These are phyloP conservation scores for Jatropha multifida DNA, from an alignment of 441 rosid species.

Conservation along the genomic window DNA sequence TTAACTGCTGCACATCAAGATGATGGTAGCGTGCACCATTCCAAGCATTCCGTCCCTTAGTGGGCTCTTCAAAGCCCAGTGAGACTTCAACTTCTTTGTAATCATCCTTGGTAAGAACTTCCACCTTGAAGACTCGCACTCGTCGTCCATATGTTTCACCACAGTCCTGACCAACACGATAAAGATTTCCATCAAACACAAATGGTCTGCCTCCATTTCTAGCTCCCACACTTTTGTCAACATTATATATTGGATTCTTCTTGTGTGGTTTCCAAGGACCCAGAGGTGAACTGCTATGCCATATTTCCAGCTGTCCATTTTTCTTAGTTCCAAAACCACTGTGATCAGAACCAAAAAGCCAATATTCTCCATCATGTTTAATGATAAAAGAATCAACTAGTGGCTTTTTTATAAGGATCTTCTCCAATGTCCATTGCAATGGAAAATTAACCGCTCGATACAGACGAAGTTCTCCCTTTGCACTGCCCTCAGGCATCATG, in stretches of 20 bases:
- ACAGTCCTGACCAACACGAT: constrained; percentile 93
- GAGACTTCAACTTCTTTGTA: constrained; percentile 81
- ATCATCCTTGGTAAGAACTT: constrained; percentile 57
- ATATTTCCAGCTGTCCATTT: constrained; percentile 86
- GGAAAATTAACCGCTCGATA: constrained; percentile 84
- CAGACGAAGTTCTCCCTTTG: constrained; percentile 67
- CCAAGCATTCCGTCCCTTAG: constrained; percentile 78
- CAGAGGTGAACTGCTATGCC: constrained; percentile 80
- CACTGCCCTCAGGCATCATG: constrained; percentile 92
- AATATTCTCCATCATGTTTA: constrained; percentile 58
- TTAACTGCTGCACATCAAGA: constrained; percentile 71
- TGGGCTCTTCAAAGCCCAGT: constrained; percentile 41
- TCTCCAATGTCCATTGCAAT: constrained; percentile 71
- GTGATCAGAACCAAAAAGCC: constrained; percentile 92
- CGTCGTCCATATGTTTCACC: constrained; percentile 80
- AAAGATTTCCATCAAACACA: constrained; percentile 60
- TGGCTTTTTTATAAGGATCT: constrained; percentile 66
- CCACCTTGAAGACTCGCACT: constrained; percentile 61
- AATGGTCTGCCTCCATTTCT: constrained; percentile 96
- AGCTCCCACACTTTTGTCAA: constrained; percentile 60
- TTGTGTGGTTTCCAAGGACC: constrained; percentile 96
- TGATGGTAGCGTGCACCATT: constrained; percentile 86
- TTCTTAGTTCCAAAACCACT: constrained; percentile 61
- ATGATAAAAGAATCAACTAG: constrained; percentile 69
- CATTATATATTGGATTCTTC: constrained; percentile 79